Evolutionary conservation across 352 stramenopile species (phyloP), one percentile per base, ranked within the genome.

Genomic region (Aphanomyces invadans): DNA sequence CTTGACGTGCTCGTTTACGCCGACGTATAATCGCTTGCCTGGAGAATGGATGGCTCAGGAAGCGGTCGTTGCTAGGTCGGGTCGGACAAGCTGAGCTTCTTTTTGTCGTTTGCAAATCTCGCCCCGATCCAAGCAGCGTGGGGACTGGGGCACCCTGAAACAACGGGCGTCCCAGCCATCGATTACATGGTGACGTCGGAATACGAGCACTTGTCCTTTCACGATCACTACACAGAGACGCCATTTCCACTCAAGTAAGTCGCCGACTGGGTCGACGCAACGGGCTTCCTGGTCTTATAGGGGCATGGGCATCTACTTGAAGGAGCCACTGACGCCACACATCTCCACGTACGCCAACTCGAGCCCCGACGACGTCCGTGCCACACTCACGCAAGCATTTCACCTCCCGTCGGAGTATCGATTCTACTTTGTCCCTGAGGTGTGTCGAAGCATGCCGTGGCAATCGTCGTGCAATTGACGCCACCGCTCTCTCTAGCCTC

Each of bases 1-100:
- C 29, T 87, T n/a, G 81, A 92, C 63, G 45, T 92, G 12, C 68
- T 92, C 11, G 75, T 92, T 32, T 92, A 51, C 55, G n/a, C 55
- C 2, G 55, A 63, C 10, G 55, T 63, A 32, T 19, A 5, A 2
- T 21, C 12, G 44, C 44, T 45, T 45, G 38, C 38, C 17, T 17
- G 9, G 9, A 15, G 9, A 56, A 19, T 19, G 49, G 9, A 15
- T 15, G 9, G 49, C 9, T 56, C 31, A 51, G 36, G 17, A 42
- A n/a, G n/a, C n/a, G n/a, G n/a, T n/a, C 17, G 9, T 9, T 26
- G 9, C 11, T 59, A 92, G 83, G 74, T 92, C 36, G 83, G 83
- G 4, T 83, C 86, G 72, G 81, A 92, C 69, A 86, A 88, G 39
- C 81, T 77, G n/a, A 87, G 80, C 7, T 92, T 81, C 54, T 90